Percentiles rank a stretch among this genome's conserved stretches.
phyloP scores from a whole-genome alignment of 148 eudicot genomes.

The Nepenthes mirabilis region DNA sequence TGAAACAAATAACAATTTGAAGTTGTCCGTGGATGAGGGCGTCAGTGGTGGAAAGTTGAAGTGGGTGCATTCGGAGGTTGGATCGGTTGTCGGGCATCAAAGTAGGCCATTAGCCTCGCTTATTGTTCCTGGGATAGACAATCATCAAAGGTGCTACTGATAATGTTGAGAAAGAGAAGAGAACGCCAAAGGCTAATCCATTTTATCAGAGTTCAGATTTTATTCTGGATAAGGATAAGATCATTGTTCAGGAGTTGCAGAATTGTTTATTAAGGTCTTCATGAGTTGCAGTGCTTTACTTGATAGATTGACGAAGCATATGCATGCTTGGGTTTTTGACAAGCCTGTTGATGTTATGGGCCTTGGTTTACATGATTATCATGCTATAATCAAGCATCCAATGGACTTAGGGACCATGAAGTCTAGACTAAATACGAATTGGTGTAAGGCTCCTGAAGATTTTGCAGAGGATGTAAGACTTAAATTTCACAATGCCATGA shows the following conservation, averaged over 20 bases:
- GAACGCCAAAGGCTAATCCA: constrained; percentile 63
- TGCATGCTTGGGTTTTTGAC: constrained; percentile 86
- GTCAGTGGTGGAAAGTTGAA: constrained; percentile 26
- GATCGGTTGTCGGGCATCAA: constrained; percentile 23
- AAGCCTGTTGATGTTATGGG: constrained; percentile 68
- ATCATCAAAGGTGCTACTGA: constrained; percentile 37
- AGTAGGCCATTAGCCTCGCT: constrained; percentile 38
- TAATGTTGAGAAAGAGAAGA: constrained; percentile 50
- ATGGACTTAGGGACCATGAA: constrained; percentile 98
- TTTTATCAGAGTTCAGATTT: constrained; percentile 55
- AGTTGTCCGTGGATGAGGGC: constrained; percentile 19
- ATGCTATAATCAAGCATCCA: constrained; percentile 60
- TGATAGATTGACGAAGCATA: constrained; percentile 80
- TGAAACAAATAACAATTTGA: constrained; percentile 26
- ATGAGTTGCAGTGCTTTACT: constrained; percentile 57
- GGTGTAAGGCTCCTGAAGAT: constrained; percentile 70
- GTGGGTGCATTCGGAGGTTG: constrained; percentile 39
- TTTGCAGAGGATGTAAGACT: constrained; percentile 92
- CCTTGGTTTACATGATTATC: constrained; percentile 84
- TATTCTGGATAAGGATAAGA: constrained; percentile 59
- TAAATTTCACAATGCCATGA: constrained; percentile 81
- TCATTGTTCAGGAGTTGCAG: constrained; percentile 36
- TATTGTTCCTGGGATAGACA: constrained; percentile 36
- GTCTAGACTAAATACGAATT: constrained; percentile 50
- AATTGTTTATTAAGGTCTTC: constrained; percentile 24